Evolutionary conservation across 208 protist genomes (phyloP).

Genomic region (Leishmania braziliensis): DNA sequence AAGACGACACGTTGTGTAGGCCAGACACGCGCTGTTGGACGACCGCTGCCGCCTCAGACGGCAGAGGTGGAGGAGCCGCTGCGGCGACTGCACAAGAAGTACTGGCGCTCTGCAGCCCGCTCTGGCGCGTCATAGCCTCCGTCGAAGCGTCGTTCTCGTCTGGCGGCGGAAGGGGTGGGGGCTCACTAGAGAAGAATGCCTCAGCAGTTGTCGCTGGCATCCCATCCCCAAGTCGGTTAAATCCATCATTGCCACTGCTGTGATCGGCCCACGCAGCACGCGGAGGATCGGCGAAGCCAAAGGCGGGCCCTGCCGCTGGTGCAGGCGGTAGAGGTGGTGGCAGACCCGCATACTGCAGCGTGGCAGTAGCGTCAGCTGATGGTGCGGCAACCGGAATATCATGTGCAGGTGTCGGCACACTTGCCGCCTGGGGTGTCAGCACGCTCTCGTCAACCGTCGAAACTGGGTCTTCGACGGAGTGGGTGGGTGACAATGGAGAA

Average conservation of each 20-base stretch:
- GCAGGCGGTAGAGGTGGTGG: neutral
- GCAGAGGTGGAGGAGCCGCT: neutral
- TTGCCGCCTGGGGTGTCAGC: neutral
- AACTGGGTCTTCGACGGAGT: neutral
- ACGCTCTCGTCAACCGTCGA: neutral
- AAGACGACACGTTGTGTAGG: neutral
- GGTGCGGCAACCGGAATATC: neutral
- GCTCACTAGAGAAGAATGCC: constrained; percentile 13
- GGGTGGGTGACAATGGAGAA: neutral
- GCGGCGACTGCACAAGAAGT: neutral
- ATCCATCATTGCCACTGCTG: neutral
- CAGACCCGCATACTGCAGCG: neutral
- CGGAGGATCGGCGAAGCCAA: constrained; percentile 21
- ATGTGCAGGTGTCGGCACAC: neutral
- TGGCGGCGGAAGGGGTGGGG: constrained; percentile 22
- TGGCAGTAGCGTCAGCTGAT: neutral
- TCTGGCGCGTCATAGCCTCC: neutral
- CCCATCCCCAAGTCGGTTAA: neutral
- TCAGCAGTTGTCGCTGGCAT: neutral
- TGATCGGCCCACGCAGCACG: neutral
- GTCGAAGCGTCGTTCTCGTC: constrained; percentile 5
- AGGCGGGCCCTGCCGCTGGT: neutral
- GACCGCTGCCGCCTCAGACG: constrained; percentile 13
- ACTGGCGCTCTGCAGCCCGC: neutral
- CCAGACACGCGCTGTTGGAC: neutral